These are phyloP conservation scores for Geosiphon pyriformis DNA, from an alignment of 192 early-diverging fungal genomes.

Conservation along the genomic window DNA sequence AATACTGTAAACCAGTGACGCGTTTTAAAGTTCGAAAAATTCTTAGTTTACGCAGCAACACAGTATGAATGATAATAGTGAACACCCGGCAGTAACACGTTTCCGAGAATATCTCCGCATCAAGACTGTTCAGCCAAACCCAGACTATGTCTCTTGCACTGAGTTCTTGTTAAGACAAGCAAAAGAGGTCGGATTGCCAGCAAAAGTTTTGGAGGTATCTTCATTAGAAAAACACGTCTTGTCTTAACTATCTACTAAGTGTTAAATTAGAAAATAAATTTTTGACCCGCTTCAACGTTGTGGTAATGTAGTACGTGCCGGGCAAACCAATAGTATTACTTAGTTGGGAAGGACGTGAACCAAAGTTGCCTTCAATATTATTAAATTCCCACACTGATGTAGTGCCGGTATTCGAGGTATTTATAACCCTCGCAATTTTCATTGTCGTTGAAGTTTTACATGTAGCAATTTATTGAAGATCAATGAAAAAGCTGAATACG, in stretches of 20 bases:
- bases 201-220: conserved; percentile 37
- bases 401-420: conserved; percentile 69
- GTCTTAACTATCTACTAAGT: not conserved
- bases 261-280: no score
- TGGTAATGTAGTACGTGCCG: conserved; percentile 49
- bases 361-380: conserved; percentile 53
- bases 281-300: no score
- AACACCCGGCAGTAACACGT: conserved; percentile 54
- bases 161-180: conserved; percentile 64
- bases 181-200: conserved; percentile 59
- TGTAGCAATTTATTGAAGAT: no score
- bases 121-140: conserved; percentile 79
- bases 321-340: conserved; percentile 72
- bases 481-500: no score
- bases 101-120: conserved; percentile 83
- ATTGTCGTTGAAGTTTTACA: no score
- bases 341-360: conserved; percentile 59
- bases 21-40: no score
- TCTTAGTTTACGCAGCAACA: no score
- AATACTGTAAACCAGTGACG: no score
- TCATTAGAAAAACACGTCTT: not conserved
- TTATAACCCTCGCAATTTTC: no score
- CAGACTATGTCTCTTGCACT: conserved; percentile 66
- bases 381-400: conserved; percentile 90
- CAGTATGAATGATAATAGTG: no score